Percentiles rank a stretch among this genome's conserved stretches.
Evolutionary conservation across 345 rosid species (phyloP).

Genomic region (Fremontodendron californicum): DNA sequence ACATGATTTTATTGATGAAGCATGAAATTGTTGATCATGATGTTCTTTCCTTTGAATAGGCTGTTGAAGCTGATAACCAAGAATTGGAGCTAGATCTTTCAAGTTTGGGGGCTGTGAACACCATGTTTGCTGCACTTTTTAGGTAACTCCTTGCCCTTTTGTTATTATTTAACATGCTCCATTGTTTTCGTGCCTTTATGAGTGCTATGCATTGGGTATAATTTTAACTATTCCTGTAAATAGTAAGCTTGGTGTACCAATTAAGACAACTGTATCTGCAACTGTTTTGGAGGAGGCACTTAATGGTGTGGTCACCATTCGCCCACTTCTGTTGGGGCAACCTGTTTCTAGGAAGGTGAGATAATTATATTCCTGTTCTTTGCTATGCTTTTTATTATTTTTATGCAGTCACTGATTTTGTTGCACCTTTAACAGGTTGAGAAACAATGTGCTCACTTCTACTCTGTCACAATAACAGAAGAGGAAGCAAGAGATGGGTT

Average conservation of each 20-base stretch:
- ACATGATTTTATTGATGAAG: background rate
- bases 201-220: background rate
- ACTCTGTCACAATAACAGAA: slow-evolving; percentile 77
- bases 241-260: slow-evolving; percentile 98
- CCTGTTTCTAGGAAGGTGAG: slow-evolving; percentile 70
- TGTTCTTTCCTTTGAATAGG: slow-evolving; percentile 40
- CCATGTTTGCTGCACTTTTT: slow-evolving; percentile 94
- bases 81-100: slow-evolving; percentile 96
- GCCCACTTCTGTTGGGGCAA: slow-evolving; percentile 64
- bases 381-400: slow-evolving; percentile 16
- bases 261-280: slow-evolving; percentile 96
- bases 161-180: background rate
- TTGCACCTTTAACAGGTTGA: slow-evolving; percentile 70
- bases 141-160: slow-evolving; percentile 40
- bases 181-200: background rate
- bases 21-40: slow-evolving; percentile 14
- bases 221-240: background rate
- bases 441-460: slow-evolving; percentile 97
- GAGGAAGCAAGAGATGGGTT: slow-evolving; percentile 90
- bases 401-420: slow-evolving; percentile 21
- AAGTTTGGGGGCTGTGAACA: slow-evolving; percentile 91
- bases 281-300: slow-evolving; percentile 95
- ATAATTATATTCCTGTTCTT: slow-evolving; percentile 12
- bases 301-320: slow-evolving; percentile 63
- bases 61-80: slow-evolving; percentile 68